These are phyloP conservation scores for Setomelanomma holmii DNA, from an alignment of 2,329 filamentous ascomycete genomes.

Conservation along the genomic window DNA sequence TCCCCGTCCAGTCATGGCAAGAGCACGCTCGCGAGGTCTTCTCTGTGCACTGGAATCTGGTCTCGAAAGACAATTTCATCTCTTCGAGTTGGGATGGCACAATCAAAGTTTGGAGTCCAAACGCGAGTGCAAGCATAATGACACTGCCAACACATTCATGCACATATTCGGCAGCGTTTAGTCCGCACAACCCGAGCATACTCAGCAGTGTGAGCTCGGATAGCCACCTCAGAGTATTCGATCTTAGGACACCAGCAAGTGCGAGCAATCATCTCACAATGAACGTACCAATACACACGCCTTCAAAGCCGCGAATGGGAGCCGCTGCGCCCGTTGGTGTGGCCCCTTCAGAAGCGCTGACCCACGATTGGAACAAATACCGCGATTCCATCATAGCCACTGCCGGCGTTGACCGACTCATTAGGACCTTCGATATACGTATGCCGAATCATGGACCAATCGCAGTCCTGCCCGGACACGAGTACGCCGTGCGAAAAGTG, in stretches of 20 bases:
- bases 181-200: constrained; percentile 83
- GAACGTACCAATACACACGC: constrained; percentile 82
- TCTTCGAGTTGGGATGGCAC: constrained; percentile 96
- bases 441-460: constrained; percentile 75
- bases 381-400: constrained; percentile 82
- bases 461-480: constrained; percentile 79
- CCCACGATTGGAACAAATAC: constrained; percentile 99
- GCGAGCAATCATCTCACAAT: constrained; percentile 87
- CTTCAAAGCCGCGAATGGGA: constrained; percentile 60
- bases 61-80: constrained; percentile 88
- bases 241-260: constrained; percentile 83
- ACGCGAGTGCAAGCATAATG: constrained; percentile 73
- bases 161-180: constrained; percentile 92
- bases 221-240: constrained; percentile 87
- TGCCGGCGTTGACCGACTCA: constrained; percentile 83
- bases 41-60: constrained; percentile 88
- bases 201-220: constrained; percentile 89
- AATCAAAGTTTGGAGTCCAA: constrained; percentile 93
- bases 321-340: constrained; percentile 50
- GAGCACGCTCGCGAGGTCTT: constrained; percentile 95
- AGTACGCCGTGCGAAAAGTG: constrained; percentile 86
- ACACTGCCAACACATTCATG: constrained; percentile 92
- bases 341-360: constrained; percentile 82
- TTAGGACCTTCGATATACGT: constrained; percentile 90
- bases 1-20: constrained; percentile 89